These are phyloP conservation scores for Russula foetens DNA, from an alignment of 768 basidiomycete species.

Conservation along the genomic window DNA sequence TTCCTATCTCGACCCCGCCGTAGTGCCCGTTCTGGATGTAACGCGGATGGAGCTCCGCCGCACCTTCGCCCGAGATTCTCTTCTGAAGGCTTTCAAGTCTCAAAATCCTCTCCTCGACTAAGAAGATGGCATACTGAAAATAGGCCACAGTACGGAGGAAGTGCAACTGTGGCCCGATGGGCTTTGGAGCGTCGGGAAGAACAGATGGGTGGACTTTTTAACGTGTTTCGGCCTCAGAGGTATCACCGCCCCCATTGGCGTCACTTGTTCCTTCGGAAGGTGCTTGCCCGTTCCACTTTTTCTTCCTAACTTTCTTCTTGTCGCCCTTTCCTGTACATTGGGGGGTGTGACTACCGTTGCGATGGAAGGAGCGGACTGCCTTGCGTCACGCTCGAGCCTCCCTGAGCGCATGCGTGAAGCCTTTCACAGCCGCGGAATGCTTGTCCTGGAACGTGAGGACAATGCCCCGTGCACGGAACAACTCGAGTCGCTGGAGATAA, in stretches of 20 bases:
- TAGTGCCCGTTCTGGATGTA: slow-evolving; percentile 68
- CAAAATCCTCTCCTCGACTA: too few species aligned
- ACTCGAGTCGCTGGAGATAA: too few species aligned
- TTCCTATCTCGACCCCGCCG: too few species aligned
- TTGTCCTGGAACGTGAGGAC: slow-evolving; percentile 60
- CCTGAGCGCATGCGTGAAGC: slow-evolving; percentile 74
- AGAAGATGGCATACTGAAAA: slow-evolving; percentile 65
- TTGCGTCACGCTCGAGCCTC: slow-evolving; percentile 69
- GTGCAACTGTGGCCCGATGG: too few species aligned
- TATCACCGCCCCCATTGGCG: too few species aligned
- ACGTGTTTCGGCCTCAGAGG: too few species aligned
- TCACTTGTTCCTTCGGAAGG: too few species aligned
- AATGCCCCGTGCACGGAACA: too few species aligned
- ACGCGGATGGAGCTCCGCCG: slow-evolving; percentile 64
- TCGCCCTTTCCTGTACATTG: slow-evolving; percentile 41
- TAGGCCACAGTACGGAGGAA: slow-evolving; percentile 81
- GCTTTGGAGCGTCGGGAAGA: too few species aligned
- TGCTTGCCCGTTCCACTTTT: too few species aligned
- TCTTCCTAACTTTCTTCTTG: too few species aligned
- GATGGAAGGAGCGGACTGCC: slow-evolving; percentile 49
- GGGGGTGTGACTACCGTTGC: slow-evolving; percentile 32
- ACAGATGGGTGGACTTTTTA: too few species aligned
- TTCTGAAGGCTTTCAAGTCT: slow-evolving; percentile 68
- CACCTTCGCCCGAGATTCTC: slow-evolving; percentile 48
- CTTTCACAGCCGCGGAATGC: slow-evolving; percentile 61